Evolutionary conservation across 2,329 filamentous ascomycete species (phyloP).

Genomic region (Cercospora sojina): DNA sequence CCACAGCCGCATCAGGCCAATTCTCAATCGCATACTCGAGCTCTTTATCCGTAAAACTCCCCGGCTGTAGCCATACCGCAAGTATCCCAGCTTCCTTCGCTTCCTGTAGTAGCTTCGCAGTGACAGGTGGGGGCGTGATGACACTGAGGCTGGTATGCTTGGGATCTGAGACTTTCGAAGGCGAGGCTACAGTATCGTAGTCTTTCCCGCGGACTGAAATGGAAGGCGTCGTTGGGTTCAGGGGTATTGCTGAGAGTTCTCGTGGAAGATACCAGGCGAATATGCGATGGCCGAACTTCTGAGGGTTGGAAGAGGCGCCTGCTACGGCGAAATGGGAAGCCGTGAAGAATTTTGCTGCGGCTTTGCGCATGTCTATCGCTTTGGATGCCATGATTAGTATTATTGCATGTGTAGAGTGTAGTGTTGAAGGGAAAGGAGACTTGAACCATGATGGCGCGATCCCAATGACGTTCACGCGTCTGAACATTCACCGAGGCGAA

Average conservation of each 20-base stretch:
- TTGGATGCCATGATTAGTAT: conserved; percentile 3
- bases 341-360: conserved; percentile 76
- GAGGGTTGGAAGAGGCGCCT: conserved; percentile 79
- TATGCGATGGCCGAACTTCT: conserved; percentile 88
- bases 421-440: not conserved
- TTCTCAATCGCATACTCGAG: conserved; percentile 66
- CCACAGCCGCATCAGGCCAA: conserved; percentile 66
- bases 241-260: conserved; percentile 71
- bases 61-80: conserved; percentile 87
- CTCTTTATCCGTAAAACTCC: conserved; percentile 76
- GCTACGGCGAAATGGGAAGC: conserved; percentile 82
- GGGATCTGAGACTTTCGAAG: conserved; percentile 65
- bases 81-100: conserved; percentile 71
- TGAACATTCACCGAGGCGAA: conserved; percentile 3
- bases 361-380: conserved; percentile 58
- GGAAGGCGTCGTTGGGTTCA: conserved; percentile 70
- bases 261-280: conserved; percentile 85
- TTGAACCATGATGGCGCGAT: not conserved
- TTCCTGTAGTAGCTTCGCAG: conserved; percentile 70
- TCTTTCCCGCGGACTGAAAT: conserved; percentile 62
- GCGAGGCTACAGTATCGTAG: conserved; percentile 64
- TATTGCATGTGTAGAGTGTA: not conserved
- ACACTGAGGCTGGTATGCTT: conserved; percentile 74
- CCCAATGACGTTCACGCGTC: conserved; percentile 7
- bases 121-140: conserved; percentile 81